Evolutionary conservation across 1,284 basidiomycete genomes (phyloP).

Genomic region (Fomitiporia mediterranea): DNA sequence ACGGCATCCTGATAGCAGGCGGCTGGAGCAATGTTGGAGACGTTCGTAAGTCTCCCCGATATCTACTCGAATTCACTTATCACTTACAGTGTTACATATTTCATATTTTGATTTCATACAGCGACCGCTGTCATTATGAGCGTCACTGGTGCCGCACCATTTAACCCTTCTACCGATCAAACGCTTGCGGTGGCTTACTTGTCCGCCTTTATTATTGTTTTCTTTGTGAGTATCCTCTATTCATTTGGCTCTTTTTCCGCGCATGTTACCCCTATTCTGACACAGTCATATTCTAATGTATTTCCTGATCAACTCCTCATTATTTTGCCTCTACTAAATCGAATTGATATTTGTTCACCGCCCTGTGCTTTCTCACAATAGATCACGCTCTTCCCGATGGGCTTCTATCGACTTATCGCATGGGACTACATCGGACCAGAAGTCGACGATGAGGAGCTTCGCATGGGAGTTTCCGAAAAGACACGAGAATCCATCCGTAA

Average conservation of each 20-base stretch:
- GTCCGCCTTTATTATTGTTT: conserved; percentile 40
- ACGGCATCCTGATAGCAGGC: conserved; percentile 62
- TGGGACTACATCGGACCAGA: conserved; percentile 63
- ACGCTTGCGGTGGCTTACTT: conserved; percentile 65
- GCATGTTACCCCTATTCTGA: not conserved
- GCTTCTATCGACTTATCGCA: conserved; percentile 46
- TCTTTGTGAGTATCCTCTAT: conserved; percentile 31
- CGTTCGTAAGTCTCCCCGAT: conserved; percentile 50
- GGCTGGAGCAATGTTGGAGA: conserved; percentile 63
- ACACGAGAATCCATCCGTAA: conserved; percentile 8
- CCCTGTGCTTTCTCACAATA: no score
- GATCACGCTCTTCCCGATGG: conserved; percentile 62
- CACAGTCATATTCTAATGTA: not conserved
- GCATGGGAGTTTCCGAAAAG: conserved; percentile 24
- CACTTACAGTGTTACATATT: no score
- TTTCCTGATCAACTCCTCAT: not conserved
- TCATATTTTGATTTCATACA: conserved; percentile 24
- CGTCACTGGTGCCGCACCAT: conserved; percentile 47
- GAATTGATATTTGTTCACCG: not conserved
- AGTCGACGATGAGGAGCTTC: conserved; percentile 48
- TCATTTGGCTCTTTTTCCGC: not conserved
- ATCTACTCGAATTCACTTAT: not conserved
- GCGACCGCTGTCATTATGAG: conserved; percentile 63
- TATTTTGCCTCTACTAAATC: not conserved
- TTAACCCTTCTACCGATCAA: conserved; percentile 45